Conservation (phyloP, 2,329 filamentous ascomycete species). For the Xylariomycetidae sp. region DNA sequence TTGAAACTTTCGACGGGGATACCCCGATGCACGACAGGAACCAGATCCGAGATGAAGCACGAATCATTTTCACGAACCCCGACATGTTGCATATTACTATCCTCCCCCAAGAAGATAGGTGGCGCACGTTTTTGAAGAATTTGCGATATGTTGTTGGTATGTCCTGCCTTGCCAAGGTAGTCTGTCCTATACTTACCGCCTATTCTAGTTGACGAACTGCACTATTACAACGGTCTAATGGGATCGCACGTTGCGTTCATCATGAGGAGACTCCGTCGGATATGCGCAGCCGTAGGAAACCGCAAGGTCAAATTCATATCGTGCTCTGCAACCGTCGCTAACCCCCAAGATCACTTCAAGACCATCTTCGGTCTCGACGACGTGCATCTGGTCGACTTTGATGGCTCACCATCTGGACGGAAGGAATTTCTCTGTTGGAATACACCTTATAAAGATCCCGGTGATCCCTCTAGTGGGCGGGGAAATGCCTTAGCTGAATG, state of each 20-base stretch:
- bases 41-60: slow-evolving; percentile 76
- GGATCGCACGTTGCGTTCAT: slow-evolving; percentile 92
- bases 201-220: slow-evolving; percentile 68
- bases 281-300: slow-evolving; percentile 90
- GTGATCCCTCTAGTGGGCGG: slow-evolving; percentile 79
- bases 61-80: slow-evolving; percentile 95
- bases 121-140: slow-evolving; percentile 85
- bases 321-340: slow-evolving; percentile 93
- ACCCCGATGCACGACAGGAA: slow-evolving; percentile 79
- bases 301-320: slow-evolving; percentile 82
- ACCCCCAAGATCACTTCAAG: slow-evolving; percentile 86
- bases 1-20: slow-evolving; percentile 95
- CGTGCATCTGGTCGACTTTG: slow-evolving; percentile 78
- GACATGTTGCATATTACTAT: slow-evolving; percentile 97
- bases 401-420: slow-evolving; percentile 85
- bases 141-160: slow-evolving; percentile 77
- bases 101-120: slow-evolving; percentile 82
- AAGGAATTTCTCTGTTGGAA: slow-evolving; percentile 99
- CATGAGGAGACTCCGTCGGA: slow-evolving; percentile 81
- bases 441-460: slow-evolving; percentile 86
- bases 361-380: slow-evolving; percentile 87
- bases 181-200: background rate
- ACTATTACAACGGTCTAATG: slow-evolving; percentile 94
- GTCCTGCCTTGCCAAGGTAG: slow-evolving; percentile 23
- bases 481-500: slow-evolving; percentile 79